Evolutionary conservation across 129 eudicot species (phyloP), one percentile per base, ranked within the genome.

Genomic region (Oenanthe sinensis): DNA sequence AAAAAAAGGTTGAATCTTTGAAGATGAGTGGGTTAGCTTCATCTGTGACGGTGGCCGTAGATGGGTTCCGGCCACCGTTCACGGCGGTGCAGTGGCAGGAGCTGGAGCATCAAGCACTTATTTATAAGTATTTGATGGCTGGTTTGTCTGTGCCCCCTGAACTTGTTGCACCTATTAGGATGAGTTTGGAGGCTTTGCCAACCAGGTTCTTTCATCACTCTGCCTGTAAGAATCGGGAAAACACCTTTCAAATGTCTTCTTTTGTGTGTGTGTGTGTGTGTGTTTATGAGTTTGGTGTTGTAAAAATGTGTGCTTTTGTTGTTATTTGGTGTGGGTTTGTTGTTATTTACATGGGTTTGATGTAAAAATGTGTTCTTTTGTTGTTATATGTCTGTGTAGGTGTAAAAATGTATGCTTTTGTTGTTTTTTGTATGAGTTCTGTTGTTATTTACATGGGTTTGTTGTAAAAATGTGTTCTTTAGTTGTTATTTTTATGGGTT

Each of bases 41-140:
- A 33, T 60, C 74, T 3, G 73, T 63, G 74, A 36, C 48, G 70
- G 84, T 74, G 49, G 71, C 54, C 42, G 87, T 83, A 10, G 86
- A 49, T 54, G 82, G 81, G 62, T 49, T 36, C 55, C 71, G 84
- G 78, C 80, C 85, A 47, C 90, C 90, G 22, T 86, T 88, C 77
- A 85, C 92, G 40, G 84, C 87, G 52, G 79, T 82, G 62, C 92
- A 85, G 70, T 86, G 89, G 87, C 87, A 85, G 84, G 89, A 88
- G 86, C 82, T 88, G 81, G 89, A 88, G 78, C 92, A 86, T 22
- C 92, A 88, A 79, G 92, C 92, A 28, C 76, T 85, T 86, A 86
- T 88, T 68, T 88, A 85, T 71, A 88, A 88, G 83, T 88, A 88
- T 52, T 71, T 88, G 47, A 78, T 85, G 65, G 92, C 89, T 26